Percentiles rank a stretch among this genome's conserved stretches.
Conservation (phyloP, 139 green algal species). For the Nannochloris sp. region DNA sequence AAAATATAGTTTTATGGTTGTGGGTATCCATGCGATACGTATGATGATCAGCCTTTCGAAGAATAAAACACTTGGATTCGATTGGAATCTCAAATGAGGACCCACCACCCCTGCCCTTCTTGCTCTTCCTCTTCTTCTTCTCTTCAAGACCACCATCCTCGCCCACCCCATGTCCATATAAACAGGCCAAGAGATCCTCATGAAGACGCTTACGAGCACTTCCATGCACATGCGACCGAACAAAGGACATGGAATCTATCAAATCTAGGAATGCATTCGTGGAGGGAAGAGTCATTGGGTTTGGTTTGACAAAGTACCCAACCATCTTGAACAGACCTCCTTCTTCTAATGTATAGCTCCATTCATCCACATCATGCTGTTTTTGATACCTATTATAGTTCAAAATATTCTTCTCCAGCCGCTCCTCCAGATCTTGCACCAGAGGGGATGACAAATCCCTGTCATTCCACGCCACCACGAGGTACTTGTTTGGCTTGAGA, state of each 20-base stretch:
- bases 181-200: slow-evolving; percentile 12
- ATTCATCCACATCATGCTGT: slow-evolving; percentile 17
- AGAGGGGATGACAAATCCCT: slow-evolving; percentile 13
- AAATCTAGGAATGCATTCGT: slow-evolving; percentile 18
- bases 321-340: slow-evolving; percentile 13
- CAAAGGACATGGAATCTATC: slow-evolving; percentile 25
- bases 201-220: slow-evolving; percentile 20
- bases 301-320: slow-evolving; percentile 21
- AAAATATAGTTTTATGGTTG: too few species aligned
- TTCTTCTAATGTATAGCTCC: slow-evolving; percentile 16
- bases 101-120: too few species aligned
- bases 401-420: slow-evolving; percentile 18
- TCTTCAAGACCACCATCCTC: too few species aligned
- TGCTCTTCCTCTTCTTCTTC: neutral
- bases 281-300: slow-evolving; percentile 18
- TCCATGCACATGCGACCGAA: slow-evolving; percentile 12
- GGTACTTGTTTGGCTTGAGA: slow-evolving; percentile 15
- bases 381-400: slow-evolving; percentile 21
- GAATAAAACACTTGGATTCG: too few species aligned
- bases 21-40: too few species aligned
- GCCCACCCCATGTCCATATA: too few species aligned
- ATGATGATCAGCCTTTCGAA: too few species aligned
- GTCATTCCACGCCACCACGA: slow-evolving; percentile 29
- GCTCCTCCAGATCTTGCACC: slow-evolving; percentile 13
- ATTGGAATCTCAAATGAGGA: too few species aligned